Conservation (phyloP, 1,284 basidiomycete species). For the Pseudozyma hubeiensis region DNA sequence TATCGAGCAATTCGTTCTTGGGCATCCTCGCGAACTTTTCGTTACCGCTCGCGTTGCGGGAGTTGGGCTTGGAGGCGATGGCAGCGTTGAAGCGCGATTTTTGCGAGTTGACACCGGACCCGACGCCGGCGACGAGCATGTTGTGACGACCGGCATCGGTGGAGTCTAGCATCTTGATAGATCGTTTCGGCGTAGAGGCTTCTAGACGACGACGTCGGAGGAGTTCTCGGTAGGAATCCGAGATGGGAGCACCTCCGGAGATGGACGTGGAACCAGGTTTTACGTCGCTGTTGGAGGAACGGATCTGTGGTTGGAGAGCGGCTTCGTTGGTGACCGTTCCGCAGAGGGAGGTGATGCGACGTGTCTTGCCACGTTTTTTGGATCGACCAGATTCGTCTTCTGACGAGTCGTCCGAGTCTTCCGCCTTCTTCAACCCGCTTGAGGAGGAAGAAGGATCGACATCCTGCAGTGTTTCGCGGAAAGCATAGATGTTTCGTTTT, state of each 20-base stretch:
- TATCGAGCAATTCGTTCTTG: conserved; percentile 86
- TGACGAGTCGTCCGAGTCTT: conserved; percentile 22
- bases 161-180: conserved; percentile 70
- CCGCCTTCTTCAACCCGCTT: conserved; percentile 23
- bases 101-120: conserved; percentile 33
- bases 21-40: conserved; percentile 89
- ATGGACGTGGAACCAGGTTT: conserved; percentile 46
- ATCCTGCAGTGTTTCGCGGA: conserved; percentile 54
- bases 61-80: conserved; percentile 25
- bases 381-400: conserved; percentile 19
- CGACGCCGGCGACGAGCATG: conserved; percentile 66
- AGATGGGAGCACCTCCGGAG: conserved; percentile 49
- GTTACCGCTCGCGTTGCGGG: background rate
- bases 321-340: conserved; percentile 66
- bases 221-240: conserved; percentile 70
- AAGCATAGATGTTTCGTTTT: conserved; percentile 63
- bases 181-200: conserved; percentile 70
- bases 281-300: conserved; percentile 16
- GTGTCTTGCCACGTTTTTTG: conserved; percentile 31
- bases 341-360: conserved; percentile 48
- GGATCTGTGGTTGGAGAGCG: conserved; percentile 59
- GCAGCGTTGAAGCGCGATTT: conserved; percentile 52
- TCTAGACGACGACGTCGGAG: conserved; percentile 69
- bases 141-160: conserved; percentile 67
- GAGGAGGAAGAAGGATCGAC: conserved; percentile 5